Evolutionary conservation across 768 basidiomycete species (phyloP).

Genomic region (Suillus variegatus): DNA sequence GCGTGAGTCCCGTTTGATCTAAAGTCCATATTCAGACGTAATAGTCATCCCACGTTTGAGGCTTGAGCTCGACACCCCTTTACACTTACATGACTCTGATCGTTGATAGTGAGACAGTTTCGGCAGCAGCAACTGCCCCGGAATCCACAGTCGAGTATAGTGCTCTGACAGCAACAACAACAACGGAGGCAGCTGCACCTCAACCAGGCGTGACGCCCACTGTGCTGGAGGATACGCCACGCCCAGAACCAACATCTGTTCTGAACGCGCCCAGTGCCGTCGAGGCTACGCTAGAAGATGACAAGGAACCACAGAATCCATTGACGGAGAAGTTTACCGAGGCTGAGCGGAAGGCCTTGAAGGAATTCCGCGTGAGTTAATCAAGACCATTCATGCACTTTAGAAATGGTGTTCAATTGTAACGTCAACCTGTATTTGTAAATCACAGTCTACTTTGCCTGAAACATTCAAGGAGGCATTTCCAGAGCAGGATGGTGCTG

Average conservation of each 20-base stretch:
- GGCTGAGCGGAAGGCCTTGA: slow-evolving; percentile 71
- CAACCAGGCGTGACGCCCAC: slow-evolving; percentile 9
- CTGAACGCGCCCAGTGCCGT: background rate
- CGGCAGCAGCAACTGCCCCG: background rate
- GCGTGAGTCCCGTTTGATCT: no score
- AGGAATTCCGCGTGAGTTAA: slow-evolving; percentile 61
- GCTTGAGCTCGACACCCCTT: background rate
- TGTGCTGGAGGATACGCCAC: background rate
- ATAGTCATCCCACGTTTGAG: background rate
- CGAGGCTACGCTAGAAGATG: slow-evolving; percentile 13
- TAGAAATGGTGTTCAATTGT: background rate
- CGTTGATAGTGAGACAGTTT: slow-evolving; percentile 2
- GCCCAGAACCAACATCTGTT: background rate
- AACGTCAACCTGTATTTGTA: slow-evolving; percentile 11
- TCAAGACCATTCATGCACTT: background rate
- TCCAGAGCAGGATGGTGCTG: slow-evolving; percentile 55
- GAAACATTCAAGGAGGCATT: slow-evolving; percentile 60
- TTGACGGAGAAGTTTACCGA: slow-evolving; percentile 71
- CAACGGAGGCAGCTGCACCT: slow-evolving; percentile 6
- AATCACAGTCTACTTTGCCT: slow-evolving; percentile 40
- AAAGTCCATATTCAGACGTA: background rate
- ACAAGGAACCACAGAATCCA: slow-evolving; percentile 62
- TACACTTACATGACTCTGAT: slow-evolving; percentile 2
- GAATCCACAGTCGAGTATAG: slow-evolving; percentile 6
- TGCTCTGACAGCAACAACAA: background rate